Conservation (phyloP, 2,329 filamentous ascomycete genomes). For the Thelonectria discophora region DNA sequence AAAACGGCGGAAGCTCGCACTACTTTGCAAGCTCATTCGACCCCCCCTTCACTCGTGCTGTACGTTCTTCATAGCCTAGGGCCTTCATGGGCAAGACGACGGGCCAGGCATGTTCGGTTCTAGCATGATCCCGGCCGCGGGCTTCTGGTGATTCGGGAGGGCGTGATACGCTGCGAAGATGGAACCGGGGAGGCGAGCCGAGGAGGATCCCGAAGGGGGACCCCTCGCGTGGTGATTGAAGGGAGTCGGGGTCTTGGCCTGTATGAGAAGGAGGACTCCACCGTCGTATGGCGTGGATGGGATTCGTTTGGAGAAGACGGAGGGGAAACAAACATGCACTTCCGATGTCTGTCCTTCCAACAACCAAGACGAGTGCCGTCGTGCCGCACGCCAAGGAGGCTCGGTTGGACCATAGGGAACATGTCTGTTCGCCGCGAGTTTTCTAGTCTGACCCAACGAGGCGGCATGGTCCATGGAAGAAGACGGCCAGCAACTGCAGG, state of each 20-base stretch:
- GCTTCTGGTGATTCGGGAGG: conserved; percentile 3
- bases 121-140: conserved; percentile 1
- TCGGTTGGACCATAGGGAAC: too few species aligned
- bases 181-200: conserved; percentile 17
- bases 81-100: neutral
- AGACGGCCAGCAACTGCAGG: too few species aligned
- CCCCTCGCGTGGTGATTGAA: conserved; percentile 6
- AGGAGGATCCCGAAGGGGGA: conserved; percentile 3
- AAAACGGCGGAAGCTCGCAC: neutral
- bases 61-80: too few species aligned
- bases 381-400: too few species aligned
- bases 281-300: neutral
- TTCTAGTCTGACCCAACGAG: too few species aligned
- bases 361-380: too few species aligned
- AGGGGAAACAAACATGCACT: neutral
- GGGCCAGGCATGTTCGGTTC: conserved; percentile 4
- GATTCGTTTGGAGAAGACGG: neutral
- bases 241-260: conserved; percentile 10
- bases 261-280: conserved; percentile 10
- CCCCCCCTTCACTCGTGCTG: neutral
- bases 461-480: too few species aligned
- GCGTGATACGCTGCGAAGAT: conserved; percentile 9
- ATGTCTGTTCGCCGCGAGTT: too few species aligned
- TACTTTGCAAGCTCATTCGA: neutral
- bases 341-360: too few species aligned